Evolutionary conservation across 768 basidiomycete genomes (phyloP).

Genomic region (Galerina sulciceps): DNA sequence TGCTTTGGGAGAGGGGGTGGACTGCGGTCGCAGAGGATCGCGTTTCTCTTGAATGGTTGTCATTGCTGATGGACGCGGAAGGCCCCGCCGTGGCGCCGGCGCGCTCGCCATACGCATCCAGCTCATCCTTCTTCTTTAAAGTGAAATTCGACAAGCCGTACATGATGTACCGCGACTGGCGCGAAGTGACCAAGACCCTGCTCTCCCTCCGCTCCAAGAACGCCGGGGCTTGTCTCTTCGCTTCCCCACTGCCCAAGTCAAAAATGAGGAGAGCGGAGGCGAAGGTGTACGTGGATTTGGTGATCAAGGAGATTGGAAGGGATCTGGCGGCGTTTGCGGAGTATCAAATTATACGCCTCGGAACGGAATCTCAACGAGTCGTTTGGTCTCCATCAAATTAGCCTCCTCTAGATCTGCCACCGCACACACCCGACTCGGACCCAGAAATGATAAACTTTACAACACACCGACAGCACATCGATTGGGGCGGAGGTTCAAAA

Average conservation of each 20-base stretch:
- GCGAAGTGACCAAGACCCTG: conserved; percentile 88
- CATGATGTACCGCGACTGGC: conserved; percentile 98
- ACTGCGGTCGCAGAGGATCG: conserved; percentile 95
- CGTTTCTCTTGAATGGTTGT: conserved; percentile 39
- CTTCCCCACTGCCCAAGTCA: conserved; percentile 54
- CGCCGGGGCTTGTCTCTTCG: background rate
- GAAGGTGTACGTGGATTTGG: conserved; percentile 81
- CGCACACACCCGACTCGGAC: too few relatives aligned
- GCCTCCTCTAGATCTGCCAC: too few relatives aligned
- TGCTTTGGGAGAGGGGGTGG: conserved; percentile 81
- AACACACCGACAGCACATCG: too few relatives aligned
- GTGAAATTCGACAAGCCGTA: conserved; percentile 99
- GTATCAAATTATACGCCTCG: too few relatives aligned
- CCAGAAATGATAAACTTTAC: too few relatives aligned
- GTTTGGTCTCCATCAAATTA: too few relatives aligned
- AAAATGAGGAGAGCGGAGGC: conserved; percentile 83
- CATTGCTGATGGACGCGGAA: conserved; percentile 55
- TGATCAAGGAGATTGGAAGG: conserved; percentile 69
- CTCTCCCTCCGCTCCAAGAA: conserved; percentile 41
- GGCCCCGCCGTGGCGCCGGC: conserved; percentile 43
- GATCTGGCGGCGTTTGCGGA: conserved; percentile 64
- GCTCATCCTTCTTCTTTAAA: conserved; percentile 97
- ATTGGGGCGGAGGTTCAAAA: too few relatives aligned
- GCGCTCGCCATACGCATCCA: conserved; percentile 70
- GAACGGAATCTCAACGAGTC: too few relatives aligned